Base-by-base conservation (phyloP, 2,329 filamentous ascomycete species). In the Cercospora brassicicola region DNA sequence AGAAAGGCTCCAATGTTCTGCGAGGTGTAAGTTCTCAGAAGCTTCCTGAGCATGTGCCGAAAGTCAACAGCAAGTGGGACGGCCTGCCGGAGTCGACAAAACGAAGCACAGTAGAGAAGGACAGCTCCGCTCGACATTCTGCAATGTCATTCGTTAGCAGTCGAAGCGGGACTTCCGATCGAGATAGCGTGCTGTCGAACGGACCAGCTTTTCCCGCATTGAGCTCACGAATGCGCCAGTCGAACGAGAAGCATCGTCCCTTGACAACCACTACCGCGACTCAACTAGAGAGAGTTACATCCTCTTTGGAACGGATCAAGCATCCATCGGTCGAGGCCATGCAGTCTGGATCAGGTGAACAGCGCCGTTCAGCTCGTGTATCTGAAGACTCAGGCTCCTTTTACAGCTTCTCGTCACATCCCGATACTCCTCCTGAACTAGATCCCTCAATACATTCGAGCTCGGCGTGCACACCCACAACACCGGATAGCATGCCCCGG, bases 21-120 rank as follows among this genome's bases (percentile, higher is more conserved):
- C 75, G 80, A 1, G 77, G 79, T 51, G 76, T 82, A 1, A 81
- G 82, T 5, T 72, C 78, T 5, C 79, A 82, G 67, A 84, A 82
- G 70, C 78, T 86, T 42, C 84, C 84, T 5, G 71, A 79, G 3
- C 77, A 77, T 64, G 83, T 86, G 1, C 84, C 84, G 20, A 85
- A 82, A 69, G 84, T 85, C 39, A 86, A 86, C 68, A 82, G 82
- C 30, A 86, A 84, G 75, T 86, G 84, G 84, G 81, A 86, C 70
- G 84, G 84, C 9, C 73, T 86, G 7, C 84, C 84, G 11, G 78
- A 82, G 23, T 68, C 74, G 0, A 71, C 79, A 53, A 83, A 81
- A 70, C 70, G 75, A 13, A 77, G 71, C 64, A 65, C n/a, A 13
- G 30, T 45, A 42, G 39, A 20, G 5, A 64, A 59, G 15, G 62